phyloP scores from a whole-genome alignment of 2,329 filamentous ascomycete genomes.

The Metarhizium album region DNA sequence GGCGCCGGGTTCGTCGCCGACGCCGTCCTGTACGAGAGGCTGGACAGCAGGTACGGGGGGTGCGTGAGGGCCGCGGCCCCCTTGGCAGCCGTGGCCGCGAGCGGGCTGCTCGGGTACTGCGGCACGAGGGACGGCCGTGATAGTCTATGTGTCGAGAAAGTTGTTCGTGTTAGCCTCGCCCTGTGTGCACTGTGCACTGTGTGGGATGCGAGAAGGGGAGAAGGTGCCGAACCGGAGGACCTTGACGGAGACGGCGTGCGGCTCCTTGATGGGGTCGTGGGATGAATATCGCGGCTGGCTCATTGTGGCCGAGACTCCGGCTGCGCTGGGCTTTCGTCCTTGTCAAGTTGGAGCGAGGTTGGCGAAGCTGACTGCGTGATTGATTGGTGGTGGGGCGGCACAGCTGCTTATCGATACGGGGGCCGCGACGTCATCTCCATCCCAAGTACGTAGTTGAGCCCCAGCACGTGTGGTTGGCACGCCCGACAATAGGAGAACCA shows the following conservation, averaged over 20 bases:
- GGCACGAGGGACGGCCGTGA: conserved; percentile 69
- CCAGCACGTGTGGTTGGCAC: no score
- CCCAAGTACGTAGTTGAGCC: not conserved
- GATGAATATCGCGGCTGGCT: conserved; percentile 49
- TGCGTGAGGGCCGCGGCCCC: no score
- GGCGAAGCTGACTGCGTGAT: not conserved
- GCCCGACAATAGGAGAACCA: no score
- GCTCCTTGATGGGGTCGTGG: conserved; percentile 55
- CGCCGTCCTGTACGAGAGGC: conserved; percentile 54
- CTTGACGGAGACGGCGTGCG: conserved; percentile 69
- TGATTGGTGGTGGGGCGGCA: not conserved
- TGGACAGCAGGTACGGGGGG: conserved; percentile 52
- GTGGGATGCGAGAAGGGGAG: not conserved
- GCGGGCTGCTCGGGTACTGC: conserved; percentile 52
- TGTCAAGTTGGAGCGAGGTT: not conserved
- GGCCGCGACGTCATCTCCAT: not conserved
- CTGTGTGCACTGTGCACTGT: not conserved
- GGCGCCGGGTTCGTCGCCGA: conserved; percentile 41
- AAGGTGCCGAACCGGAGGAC: conserved; percentile 47
- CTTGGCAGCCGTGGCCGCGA: conserved; percentile 25
- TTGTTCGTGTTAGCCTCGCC: no score
- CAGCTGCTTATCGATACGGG: conserved; percentile 7
- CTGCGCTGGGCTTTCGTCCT: not conserved
- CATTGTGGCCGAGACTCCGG: conserved; percentile 25
- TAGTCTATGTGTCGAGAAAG: conserved; percentile 51